Evolutionary conservation across 257 asterid genomes (phyloP), one percentile per base, ranked within the genome.

Genomic region (Solanum lignicaule): DNA sequence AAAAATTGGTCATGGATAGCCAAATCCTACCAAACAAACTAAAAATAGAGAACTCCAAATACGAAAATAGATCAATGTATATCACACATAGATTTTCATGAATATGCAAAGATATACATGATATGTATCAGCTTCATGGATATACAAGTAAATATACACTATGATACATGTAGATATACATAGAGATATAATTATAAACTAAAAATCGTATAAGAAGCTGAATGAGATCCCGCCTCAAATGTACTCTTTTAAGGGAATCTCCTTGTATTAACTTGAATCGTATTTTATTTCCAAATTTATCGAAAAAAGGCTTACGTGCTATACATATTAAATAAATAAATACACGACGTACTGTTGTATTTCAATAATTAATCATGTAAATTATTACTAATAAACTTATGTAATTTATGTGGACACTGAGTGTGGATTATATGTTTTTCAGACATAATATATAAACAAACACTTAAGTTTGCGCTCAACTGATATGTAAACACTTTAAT

Each of bases 381-480:
- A 55, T 55, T 18, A 55, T 18, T 55, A 18, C n/a, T 55, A 52
- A 18, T 55, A 55, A 55, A 55, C 10, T 55, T 55, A 1, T 18
- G 4, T 55, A 18, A 6, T 55, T 20, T 1, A 55, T 55, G 65
- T 6, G 65, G 65, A 52, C n/a, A 52, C 0, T 1, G 62, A 6
- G 62, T 18, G 18, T 52, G 9, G 23, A 46, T 33, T 33, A 33
- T 33, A 33, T 33, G 35, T 4, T 33, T 33, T 33, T 4, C 35
- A 33, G 35, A 33, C 35, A 33, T 33, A 33, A 33, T 33, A 15
- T 15, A 16, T 52, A 18, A 18, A 52, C 4, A 52, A 0, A 18
- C 4, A 52, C 9, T 52, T 0, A 52, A 52, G 2, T 16, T 52
- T 52, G 1, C 0, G 2, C 4, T 48, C 2, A 52, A 0, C 3